Evolutionary conservation across 306 rosid genomes (phyloP).

Genomic region (Fragaria nilgerrensis): DNA sequence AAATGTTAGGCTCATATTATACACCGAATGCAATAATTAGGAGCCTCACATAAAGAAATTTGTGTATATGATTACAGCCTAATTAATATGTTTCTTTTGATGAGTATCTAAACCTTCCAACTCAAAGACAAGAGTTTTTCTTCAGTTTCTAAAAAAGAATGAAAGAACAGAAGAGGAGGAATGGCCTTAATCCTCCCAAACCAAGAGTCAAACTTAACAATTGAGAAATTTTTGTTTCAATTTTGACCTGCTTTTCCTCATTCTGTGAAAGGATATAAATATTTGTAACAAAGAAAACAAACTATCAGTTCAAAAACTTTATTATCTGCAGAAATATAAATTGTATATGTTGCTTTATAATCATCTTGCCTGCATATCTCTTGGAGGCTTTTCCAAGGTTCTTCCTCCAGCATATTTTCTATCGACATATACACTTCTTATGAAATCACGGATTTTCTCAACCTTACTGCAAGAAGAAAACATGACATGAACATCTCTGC

Average conservation of each 20-base stretch:
- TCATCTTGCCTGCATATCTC: conserved; percentile 70
- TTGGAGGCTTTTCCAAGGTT: conserved; percentile 73
- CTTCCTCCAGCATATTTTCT: conserved; percentile 64
- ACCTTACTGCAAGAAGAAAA: conserved; percentile 64
- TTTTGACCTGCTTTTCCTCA: not conserved
- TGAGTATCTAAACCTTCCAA: not conserved
- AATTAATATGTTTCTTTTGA: conserved; percentile 1
- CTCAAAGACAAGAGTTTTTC: not conserved
- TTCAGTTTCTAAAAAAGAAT: not conserved
- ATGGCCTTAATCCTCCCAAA: not conserved
- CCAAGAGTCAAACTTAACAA: not conserved
- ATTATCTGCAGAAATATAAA: not conserved
- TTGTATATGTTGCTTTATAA: not conserved
- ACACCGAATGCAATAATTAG: conserved; percentile 9
- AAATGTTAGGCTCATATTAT: conserved; percentile 22
- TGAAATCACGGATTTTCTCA: conserved; percentile 75
- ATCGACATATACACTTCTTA: conserved; percentile 71
- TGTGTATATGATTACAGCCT: not conserved
- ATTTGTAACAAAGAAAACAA: not conserved
- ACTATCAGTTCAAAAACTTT: not conserved
- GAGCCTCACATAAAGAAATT: conserved; percentile 15
- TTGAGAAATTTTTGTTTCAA: not conserved
- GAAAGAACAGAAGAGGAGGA: not conserved
- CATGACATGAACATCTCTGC: conserved; percentile 14
- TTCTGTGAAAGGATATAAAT: not conserved